These are phyloP conservation scores for Pulveroboletus sp. DNA, from an alignment of 768 basidiomycete species.

Conservation along the genomic window DNA sequence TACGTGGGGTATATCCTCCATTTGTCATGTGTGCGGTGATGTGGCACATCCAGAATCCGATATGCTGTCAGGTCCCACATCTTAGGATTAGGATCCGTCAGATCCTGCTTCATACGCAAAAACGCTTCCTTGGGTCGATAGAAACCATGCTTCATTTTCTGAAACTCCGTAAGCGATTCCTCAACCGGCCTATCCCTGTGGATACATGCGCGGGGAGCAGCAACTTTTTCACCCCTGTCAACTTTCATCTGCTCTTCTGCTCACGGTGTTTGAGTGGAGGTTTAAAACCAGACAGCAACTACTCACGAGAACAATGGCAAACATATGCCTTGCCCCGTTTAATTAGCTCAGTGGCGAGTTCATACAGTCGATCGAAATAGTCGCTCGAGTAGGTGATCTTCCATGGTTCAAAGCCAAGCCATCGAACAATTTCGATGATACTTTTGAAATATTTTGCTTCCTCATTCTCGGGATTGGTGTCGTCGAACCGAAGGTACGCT, in stretches of 20 bases:
- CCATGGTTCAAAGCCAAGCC: conserved; percentile 98
- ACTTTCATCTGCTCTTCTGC: conserved; percentile 89
- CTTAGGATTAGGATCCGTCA: conserved; percentile 89
- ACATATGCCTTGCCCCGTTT: conserved; percentile 91
- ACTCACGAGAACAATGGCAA: conserved; percentile 91
- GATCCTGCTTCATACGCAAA: conserved; percentile 95
- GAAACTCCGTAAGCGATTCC: conserved; percentile 85
- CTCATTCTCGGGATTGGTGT: conserved; percentile 98
- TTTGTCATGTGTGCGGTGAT: conserved; percentile 88
- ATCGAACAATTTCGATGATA: conserved; percentile 90
- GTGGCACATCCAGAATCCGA: conserved; percentile 82
- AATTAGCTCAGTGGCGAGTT: conserved; percentile 83
- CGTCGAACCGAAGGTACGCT: conserved; percentile 93
- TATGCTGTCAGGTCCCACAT: conserved; percentile 99
- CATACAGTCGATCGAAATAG: conserved; percentile 85
- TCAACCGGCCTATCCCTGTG: conserved; percentile 82
- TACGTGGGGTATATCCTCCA: conserved; percentile 99
- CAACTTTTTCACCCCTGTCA: conserved; percentile 81
- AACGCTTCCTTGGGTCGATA: conserved; percentile 91
- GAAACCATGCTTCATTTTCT: conserved; percentile 85
- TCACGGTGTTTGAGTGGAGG: conserved; percentile 3
- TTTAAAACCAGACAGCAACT: neutral
- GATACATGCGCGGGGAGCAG: conserved; percentile 76
- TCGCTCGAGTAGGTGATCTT: conserved; percentile 99
- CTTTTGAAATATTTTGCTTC: conserved; percentile 95